Conservation (phyloP, 306 rosid genomes). For the Lablab purpureus region DNA sequence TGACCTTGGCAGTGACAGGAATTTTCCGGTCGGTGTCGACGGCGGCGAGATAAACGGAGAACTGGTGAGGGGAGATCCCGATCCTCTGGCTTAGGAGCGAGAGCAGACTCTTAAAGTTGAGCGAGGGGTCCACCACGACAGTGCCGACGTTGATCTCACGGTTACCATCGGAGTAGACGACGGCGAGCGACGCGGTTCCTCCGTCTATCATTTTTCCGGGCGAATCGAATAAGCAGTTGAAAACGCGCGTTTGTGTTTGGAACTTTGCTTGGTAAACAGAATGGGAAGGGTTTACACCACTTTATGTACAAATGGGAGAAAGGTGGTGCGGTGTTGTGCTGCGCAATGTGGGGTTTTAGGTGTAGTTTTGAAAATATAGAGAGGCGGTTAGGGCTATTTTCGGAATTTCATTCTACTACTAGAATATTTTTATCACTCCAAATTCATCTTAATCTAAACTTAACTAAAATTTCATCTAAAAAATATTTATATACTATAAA, state of each 20-base stretch:
- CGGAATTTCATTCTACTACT: neutral
- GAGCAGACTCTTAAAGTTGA: conserved; percentile 57
- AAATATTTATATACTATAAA: neutral
- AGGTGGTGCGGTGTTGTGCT: neutral
- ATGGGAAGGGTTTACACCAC: conserved; percentile 25
- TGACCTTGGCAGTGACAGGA: conserved; percentile 63
- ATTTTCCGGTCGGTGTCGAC: conserved; percentile 45
- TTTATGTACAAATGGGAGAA: conserved; percentile 6
- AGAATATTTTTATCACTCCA: neutral
- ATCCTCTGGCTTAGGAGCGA: conserved; percentile 56
- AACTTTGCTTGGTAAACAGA: conserved; percentile 12
- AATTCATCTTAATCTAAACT: neutral
- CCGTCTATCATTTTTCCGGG: conserved; percentile 45
- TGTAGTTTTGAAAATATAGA: conserved; percentile 27
- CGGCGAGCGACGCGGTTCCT: conserved; percentile 47
- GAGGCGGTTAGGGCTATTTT: conserved; percentile 20
- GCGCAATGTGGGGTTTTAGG: conserved; percentile 17
- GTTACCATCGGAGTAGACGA: conserved; percentile 65
- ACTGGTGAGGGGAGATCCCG: conserved; percentile 65
- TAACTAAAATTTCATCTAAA: neutral
- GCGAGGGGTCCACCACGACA: conserved; percentile 49
- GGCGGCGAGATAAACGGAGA: conserved; percentile 58
- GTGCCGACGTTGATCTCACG: conserved; percentile 57
- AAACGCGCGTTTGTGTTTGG: neutral
- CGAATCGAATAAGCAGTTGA: neutral